Evolutionary conservation across 2,329 filamentous ascomycete species (phyloP).

Genomic region (Aureobasidium sp.): DNA sequence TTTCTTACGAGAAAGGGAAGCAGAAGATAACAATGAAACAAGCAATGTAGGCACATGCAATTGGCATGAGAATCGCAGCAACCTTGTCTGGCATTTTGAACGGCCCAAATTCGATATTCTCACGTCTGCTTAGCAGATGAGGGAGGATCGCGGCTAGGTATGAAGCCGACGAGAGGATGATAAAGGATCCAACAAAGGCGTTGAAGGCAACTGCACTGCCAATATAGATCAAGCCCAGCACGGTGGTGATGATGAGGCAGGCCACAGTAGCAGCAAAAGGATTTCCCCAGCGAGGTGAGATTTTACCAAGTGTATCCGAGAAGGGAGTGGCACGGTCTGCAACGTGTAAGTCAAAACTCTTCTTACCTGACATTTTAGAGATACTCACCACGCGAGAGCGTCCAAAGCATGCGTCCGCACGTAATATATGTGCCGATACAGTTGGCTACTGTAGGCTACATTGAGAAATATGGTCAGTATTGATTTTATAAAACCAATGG

Average conservation of each 20-base stretch:
- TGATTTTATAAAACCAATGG: neutral
- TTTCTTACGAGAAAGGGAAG: constrained; percentile 35
- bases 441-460: constrained; percentile 39
- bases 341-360: neutral
- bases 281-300: constrained; percentile 40
- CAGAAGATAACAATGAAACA: constrained; percentile 57
- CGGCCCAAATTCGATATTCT: constrained; percentile 45
- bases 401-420: constrained; percentile 54
- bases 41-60: constrained; percentile 49
- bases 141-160: constrained; percentile 56
- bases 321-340: constrained; percentile 47
- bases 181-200: constrained; percentile 54
- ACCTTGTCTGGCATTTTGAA: constrained; percentile 45
- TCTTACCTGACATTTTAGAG: neutral
- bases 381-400: constrained; percentile 41
- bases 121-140: constrained; percentile 31
- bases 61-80: constrained; percentile 44
- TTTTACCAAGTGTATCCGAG: constrained; percentile 36
- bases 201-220: constrained; percentile 59
- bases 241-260: constrained; percentile 41
- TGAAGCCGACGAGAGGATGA: constrained; percentile 46
- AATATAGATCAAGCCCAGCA: constrained; percentile 56
- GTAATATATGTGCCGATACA: constrained; percentile 51
- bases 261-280: constrained; percentile 49
- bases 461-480: neutral